Conservation (phyloP, 1,284 basidiomycete genomes). For the Pascua sp. region DNA sequence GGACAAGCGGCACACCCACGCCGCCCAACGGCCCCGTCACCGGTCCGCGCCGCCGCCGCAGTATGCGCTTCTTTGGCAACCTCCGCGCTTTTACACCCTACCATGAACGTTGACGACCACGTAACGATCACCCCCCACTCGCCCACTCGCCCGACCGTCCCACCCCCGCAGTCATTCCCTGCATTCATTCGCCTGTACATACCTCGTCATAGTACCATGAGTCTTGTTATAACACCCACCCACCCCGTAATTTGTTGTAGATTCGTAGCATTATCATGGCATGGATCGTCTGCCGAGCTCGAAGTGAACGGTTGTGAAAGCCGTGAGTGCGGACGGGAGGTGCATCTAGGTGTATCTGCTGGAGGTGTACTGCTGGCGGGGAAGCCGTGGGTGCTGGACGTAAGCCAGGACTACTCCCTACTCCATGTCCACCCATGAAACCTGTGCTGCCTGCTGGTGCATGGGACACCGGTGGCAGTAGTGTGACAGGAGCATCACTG, state of each 20-base stretch:
- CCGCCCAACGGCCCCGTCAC: not conserved
- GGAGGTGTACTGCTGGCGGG: too few species aligned
- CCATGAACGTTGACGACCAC: too few species aligned
- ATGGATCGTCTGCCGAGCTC: too few species aligned
- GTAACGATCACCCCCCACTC: too few species aligned
- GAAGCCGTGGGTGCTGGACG: not conserved
- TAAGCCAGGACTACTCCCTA: not conserved
- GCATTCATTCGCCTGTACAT: too few species aligned
- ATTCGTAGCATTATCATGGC: not conserved
- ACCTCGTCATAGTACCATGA: not conserved
- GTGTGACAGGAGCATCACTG: not conserved
- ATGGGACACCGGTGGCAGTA: not conserved
- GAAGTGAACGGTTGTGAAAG: too few species aligned
- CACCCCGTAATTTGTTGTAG: not conserved
- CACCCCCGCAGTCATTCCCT: too few species aligned
- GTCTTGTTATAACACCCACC: not conserved
- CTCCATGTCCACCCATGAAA: not conserved
- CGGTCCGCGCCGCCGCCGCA: slow-evolving; percentile 11
- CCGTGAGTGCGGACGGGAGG: too few species aligned
- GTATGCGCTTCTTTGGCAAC: slow-evolving; percentile 12
- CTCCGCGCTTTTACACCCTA: slow-evolving; percentile 16
- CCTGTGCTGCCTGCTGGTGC: not conserved
- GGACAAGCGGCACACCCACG: not conserved
- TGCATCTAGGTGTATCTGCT: too few species aligned
- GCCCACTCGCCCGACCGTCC: too few species aligned